These are phyloP conservation scores for Auricularia sp. DNA, from an alignment of 768 basidiomycete species.

Conservation along the genomic window DNA sequence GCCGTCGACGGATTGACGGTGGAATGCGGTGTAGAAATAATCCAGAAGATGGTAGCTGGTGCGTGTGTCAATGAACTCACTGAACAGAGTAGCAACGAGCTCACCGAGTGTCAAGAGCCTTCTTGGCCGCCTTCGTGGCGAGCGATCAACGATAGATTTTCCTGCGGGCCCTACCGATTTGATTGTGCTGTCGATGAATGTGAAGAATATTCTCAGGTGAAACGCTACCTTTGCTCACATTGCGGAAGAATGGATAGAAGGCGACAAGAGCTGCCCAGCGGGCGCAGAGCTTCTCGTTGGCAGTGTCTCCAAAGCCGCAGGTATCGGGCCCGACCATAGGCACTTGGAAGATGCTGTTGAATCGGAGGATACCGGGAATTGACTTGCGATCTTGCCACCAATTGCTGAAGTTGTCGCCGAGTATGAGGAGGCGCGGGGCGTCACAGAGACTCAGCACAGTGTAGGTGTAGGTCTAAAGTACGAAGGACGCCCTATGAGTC, in stretches of 20 bases:
- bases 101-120: constrained; percentile 52
- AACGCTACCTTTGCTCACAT: constrained; percentile 15
- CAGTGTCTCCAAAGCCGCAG: constrained; percentile 55
- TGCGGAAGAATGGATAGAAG: constrained; percentile 73
- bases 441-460: no score
- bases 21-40: constrained; percentile 64
- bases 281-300: constrained; percentile 59
- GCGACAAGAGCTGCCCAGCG: constrained; percentile 71
- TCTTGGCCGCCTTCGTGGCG: constrained; percentile 47
- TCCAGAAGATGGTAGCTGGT: constrained; percentile 40
- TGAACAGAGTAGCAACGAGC: constrained; percentile 6
- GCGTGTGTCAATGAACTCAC: no score
- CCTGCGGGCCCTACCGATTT: constrained; percentile 29
- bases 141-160: constrained; percentile 57
- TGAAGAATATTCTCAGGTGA: no score
- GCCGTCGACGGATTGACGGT: constrained; percentile 43
- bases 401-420: constrained; percentile 42
- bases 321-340: constrained; percentile 75
- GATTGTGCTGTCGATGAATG: neutral
- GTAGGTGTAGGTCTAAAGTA: no score
- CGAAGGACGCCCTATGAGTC: no score
- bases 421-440: constrained; percentile 3
- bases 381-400: constrained; percentile 51
- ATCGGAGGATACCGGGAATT: constrained; percentile 57
- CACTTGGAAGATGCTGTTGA: constrained; percentile 53